A percentile compares a stretch with the other conserved stretches of the same genome.
phyloP scores from a whole-genome alignment of 495 filamentous ascomycete species.

The Neurospora sp. region DNA sequence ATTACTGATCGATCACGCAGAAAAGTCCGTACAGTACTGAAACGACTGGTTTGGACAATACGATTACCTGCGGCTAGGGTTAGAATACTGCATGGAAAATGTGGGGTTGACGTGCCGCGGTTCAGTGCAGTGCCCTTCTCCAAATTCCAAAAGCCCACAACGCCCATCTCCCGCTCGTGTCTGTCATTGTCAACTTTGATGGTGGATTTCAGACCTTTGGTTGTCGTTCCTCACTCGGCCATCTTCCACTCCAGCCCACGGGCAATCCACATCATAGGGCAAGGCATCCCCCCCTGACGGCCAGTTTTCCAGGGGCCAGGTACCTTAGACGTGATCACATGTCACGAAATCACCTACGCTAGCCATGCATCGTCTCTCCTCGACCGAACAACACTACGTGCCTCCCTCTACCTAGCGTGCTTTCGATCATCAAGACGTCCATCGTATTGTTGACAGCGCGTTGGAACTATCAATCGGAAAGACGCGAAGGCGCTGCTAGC shows the following conservation, averaged over 20 bases:
- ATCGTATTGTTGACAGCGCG: not conserved
- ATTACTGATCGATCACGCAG: not conserved
- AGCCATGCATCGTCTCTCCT: not conserved
- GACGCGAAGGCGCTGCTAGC: not conserved
- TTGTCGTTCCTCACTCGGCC: not conserved
- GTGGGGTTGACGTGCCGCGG: not conserved
- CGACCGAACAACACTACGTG: not conserved
- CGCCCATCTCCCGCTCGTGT: not conserved
- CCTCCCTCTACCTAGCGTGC: not conserved
- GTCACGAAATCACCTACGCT: not conserved
- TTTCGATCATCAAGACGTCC: not conserved
- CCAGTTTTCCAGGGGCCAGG: not conserved
- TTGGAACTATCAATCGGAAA: not conserved
- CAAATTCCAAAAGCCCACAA: not conserved
- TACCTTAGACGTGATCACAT: not conserved
- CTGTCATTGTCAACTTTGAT: not conserved
- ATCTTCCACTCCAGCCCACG: not conserved
- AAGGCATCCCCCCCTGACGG: not conserved
- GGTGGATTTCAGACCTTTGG: not conserved
- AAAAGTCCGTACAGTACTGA: not conserved
- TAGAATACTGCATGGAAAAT: not conserved
- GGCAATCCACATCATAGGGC: not conserved
- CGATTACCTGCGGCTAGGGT: not conserved
- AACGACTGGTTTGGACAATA: not conserved
- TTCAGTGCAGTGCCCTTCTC: not conserved